phyloP scores from a whole-genome alignment of 2,329 filamentous ascomycete species.

The Alternaria sp. region DNA sequence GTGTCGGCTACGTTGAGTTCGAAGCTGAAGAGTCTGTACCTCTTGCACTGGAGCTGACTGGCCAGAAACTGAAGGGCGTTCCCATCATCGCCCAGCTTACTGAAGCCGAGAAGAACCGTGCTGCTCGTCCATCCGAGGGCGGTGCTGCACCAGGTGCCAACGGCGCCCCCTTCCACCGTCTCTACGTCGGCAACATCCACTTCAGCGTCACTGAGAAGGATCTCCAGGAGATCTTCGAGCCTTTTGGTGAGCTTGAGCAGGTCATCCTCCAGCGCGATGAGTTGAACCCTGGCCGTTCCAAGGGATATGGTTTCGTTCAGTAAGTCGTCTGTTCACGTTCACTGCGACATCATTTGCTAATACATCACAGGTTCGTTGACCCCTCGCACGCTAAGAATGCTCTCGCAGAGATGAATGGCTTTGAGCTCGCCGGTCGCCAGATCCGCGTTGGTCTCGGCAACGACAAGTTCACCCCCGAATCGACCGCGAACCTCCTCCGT shows the following conservation, averaged over 20 bases:
- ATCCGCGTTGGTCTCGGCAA: conserved; percentile 99
- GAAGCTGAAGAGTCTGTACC: conserved; percentile 93
- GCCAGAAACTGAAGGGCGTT: conserved; percentile 97
- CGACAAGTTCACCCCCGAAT: conserved; percentile 99
- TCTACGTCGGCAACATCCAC: conserved; percentile 99
- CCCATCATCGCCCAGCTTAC: conserved; percentile 98
- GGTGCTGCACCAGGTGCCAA: conserved; percentile 72
- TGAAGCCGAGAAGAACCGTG: conserved; percentile 98
- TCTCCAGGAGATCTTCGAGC: conserved; percentile 94
- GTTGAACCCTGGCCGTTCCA: conserved; percentile 60
- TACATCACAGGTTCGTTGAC: conserved; percentile 79
- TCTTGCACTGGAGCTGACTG: conserved; percentile 95
- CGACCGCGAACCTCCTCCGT: conserved; percentile 89
- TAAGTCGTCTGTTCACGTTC: conserved; percentile 59
- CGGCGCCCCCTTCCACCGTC: conserved; percentile 92
- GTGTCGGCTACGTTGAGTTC: conserved; percentile 99
- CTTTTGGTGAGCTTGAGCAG: conserved; percentile 96
- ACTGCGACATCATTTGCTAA: conserved; percentile 19
- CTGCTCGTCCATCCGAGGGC: conserved; percentile 74
- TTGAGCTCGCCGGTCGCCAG: conserved; percentile 94
- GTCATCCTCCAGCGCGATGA: conserved; percentile 98
- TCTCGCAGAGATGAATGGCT: conserved; percentile 98
- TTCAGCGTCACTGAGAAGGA: conserved; percentile 98
- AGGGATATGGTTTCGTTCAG: conserved; percentile 99
- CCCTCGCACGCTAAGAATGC: conserved; percentile 91